A percentile compares a stretch with the other conserved stretches of the same genome.
Evolutionary conservation across 2,329 filamentous ascomycete genomes (phyloP).

Genomic region (Fusarium sp.): DNA sequence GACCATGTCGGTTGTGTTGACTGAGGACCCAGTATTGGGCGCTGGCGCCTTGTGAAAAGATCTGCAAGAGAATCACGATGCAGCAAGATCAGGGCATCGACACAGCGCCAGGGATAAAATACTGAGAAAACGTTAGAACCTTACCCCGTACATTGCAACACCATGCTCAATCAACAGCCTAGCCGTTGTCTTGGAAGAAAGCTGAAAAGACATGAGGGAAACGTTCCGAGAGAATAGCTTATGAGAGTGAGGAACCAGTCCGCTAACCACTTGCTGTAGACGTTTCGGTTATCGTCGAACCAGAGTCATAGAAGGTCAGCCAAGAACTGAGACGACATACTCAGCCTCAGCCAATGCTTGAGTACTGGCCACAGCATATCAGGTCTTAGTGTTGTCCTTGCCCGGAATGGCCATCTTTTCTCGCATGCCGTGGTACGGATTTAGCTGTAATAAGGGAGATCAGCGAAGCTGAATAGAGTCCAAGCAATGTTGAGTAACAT

Average conservation of each 20-base stretch:
- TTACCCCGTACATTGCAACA: neutral
- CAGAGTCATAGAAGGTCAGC: conserved; percentile 1
- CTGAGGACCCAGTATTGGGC: neutral
- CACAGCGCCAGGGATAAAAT: neutral
- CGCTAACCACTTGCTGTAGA: neutral
- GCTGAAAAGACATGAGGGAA: conserved; percentile 6
- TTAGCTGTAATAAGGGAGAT: conserved; percentile 38
- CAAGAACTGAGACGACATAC: neutral
- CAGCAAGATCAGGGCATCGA: neutral
- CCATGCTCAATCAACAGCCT: neutral
- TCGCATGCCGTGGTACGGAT: conserved; percentile 32
- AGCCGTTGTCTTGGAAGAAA: neutral
- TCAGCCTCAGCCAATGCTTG: neutral
- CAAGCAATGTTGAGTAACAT: conserved; percentile 16
- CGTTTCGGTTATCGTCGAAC: conserved; percentile 12
- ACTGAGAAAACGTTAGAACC: neutral
- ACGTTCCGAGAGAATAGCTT: conserved; percentile 1
- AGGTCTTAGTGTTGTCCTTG: neutral
- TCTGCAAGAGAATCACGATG: neutral
- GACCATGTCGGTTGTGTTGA: neutral
- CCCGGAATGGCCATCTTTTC: conserved; percentile 22
- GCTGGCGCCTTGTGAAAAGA: neutral
- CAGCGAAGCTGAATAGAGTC: conserved; percentile 17
- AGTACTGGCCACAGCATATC: neutral
- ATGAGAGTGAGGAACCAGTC: neutral